phyloP scores from a whole-genome alignment of 208 protist species.

The Leishmania amazonensis region DNA sequence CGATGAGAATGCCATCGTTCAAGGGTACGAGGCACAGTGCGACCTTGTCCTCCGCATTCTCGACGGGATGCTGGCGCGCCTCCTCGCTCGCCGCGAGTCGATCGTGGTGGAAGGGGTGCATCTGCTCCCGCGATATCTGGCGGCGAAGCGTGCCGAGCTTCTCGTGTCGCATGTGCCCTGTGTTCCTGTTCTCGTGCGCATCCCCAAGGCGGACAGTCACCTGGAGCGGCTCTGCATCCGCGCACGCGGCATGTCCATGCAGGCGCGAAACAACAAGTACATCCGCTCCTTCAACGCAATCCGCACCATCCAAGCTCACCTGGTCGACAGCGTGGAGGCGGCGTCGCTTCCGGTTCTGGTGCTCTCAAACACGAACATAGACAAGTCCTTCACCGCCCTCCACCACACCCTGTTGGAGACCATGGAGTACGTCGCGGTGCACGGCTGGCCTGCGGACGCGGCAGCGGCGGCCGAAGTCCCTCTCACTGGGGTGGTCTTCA shows the following conservation, averaged over 20 bases:
- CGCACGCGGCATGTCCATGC: conserved; percentile 90
- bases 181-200: conserved; percentile 68
- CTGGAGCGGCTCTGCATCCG: conserved; percentile 89
- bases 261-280: conserved; percentile 87
- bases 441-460: conserved; percentile 29
- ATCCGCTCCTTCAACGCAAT: conserved; percentile 88
- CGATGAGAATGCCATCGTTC: conserved; percentile 8
- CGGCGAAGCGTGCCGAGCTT: conserved; percentile 36
- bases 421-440: conserved; percentile 40
- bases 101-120: conserved; percentile 73
- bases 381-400: conserved; percentile 78
- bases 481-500: conserved; percentile 20
- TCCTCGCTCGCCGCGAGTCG: conserved; percentile 31
- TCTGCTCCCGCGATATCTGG: conserved; percentile 46
- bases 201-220: conserved; percentile 86
- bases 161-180: conserved; percentile 41
- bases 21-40: conserved; percentile 27
- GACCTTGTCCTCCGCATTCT: conserved; percentile 10
- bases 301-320: conserved; percentile 81
- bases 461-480: conserved; percentile 18
- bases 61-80: conserved; percentile 16
- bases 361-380: conserved; percentile 92
- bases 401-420: conserved; percentile 72
- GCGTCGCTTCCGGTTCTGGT: conserved; percentile 50
- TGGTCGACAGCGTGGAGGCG: conserved; percentile 34